phyloP scores from a whole-genome alignment of 192 early-diverging fungal genomes.

The Helicostylum pulchrum region DNA sequence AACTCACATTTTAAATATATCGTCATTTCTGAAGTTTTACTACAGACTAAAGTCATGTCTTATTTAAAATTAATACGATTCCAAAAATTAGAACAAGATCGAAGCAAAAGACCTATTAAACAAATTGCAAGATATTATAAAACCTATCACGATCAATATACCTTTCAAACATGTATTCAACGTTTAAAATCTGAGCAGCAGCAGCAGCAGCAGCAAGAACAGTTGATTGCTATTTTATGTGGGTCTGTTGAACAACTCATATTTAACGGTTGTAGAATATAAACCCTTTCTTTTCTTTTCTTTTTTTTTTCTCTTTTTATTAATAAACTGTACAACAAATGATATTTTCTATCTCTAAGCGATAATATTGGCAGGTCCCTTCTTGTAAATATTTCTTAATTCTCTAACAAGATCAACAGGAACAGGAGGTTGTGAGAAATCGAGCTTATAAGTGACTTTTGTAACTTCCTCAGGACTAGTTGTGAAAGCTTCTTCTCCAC shows the following conservation, averaged over 20 bases:
- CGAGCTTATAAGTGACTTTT: constrained; percentile 27
- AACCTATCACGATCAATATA: background rate
- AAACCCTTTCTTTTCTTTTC: background rate
- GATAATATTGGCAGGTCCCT: background rate
- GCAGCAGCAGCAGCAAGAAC: background rate
- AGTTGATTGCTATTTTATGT: background rate
- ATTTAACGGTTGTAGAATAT: constrained; percentile 12
- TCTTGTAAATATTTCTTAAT: constrained; percentile 33
- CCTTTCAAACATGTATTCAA: background rate
- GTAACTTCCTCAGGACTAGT: constrained; percentile 26
- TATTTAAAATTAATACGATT: background rate
- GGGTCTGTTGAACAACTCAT: background rate
- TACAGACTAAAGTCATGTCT: background rate
- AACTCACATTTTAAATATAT: background rate
- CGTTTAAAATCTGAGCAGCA: background rate
- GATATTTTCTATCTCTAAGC: background rate
- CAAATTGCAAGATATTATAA: background rate
- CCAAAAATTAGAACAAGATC: background rate
- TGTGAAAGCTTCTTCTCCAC: constrained; percentile 33
- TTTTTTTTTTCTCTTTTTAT: background rate
- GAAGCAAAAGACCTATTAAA: background rate
- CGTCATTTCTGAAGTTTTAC: background rate
- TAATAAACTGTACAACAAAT: background rate
- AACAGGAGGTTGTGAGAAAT: constrained; percentile 17
- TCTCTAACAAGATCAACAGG: constrained; percentile 29